Evolutionary conservation across 345 rosid genomes (phyloP), one percentile per base, ranked within the genome.

Genomic region (Camelina hispida): DNA sequence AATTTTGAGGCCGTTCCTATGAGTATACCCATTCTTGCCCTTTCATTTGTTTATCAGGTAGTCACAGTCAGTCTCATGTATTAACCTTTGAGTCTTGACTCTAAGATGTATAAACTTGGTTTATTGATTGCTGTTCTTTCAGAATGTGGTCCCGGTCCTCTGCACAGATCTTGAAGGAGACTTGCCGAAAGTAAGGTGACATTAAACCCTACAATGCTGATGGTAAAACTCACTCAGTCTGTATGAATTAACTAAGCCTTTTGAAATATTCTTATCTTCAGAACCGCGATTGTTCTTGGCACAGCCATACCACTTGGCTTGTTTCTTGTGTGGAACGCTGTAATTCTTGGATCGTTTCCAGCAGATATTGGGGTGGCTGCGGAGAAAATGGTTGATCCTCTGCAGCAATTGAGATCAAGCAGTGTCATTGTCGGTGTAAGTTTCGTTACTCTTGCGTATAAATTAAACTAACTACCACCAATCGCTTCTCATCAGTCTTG

Each of bases 81-180:
- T 43, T 12, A 69, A 53, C 16, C 13, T 28, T 38, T 35, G n/a
- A 14, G 37, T 28, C 40, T 25, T 66, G 59, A 72, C 62, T 53
- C 66, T 34, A 42, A 14, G 46, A 59, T 67, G 73, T 48, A 51
- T 47, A 57, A 66, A 78, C 32, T 66, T 23, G 54, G 34, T 64
- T 22, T 22, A 80, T 48, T 73, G 62, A 10, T 51, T 52, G 62
- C 28, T 22, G 70, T 37, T 71, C 63, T 73, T 71, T 55, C 93
- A 93, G 98, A 93, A 93, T 81, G 94, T 91, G 40, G 98, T 91
- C 12, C 97, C 97, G 1, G 94, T 93, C 85, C 83, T 91, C 72
- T 93, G 98, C 81, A 86, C 94, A 16, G 89, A 91, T 83, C 93
- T 93, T 69, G 98, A 93, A 84, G 98, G 98, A 83, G 83, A 93